phyloP scores from a whole-genome alignment of 257 asterid species.

The Solanum peruvianum region DNA sequence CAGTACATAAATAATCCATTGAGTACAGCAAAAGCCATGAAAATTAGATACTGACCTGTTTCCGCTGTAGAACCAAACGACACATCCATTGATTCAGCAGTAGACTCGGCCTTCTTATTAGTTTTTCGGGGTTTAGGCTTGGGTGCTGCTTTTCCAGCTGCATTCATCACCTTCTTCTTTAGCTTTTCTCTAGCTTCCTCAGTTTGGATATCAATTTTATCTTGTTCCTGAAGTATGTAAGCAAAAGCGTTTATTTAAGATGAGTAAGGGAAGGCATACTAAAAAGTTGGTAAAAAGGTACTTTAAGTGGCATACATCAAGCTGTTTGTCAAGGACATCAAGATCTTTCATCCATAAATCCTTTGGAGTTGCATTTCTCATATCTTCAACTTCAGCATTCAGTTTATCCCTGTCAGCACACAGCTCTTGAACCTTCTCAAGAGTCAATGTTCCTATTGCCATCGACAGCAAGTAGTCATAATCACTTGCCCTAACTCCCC shows the following conservation, averaged over 20 bases:
- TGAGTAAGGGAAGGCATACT: not conserved
- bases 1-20: not conserved
- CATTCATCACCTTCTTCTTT: slow-evolving; percentile 19
- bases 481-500: slow-evolving; percentile 58
- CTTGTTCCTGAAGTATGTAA: slow-evolving; percentile 39
- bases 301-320: slow-evolving; percentile 32
- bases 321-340: slow-evolving; percentile 54
- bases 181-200: slow-evolving; percentile 28
- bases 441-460: slow-evolving; percentile 78
- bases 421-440: slow-evolving; percentile 67
- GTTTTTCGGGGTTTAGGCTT: slow-evolving; percentile 21
- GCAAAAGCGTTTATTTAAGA: not conserved
- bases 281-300: not conserved
- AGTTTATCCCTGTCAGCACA: slow-evolving; percentile 61
- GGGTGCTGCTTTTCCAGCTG: slow-evolving; percentile 5
- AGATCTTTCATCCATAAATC: slow-evolving; percentile 76
- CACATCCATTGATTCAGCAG: slow-evolving; percentile 45
- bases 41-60: slow-evolving; percentile 28
- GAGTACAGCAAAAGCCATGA: not conserved
- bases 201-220: slow-evolving; percentile 20
- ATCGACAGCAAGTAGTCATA: slow-evolving; percentile 79
- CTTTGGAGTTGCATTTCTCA: slow-evolving; percentile 53
- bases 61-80: slow-evolving; percentile 28
- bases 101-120: slow-evolving; percentile 36
- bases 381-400: slow-evolving; percentile 42